phyloP scores from a whole-genome alignment of 306 rosid species.

The Biancaea sappan region DNA sequence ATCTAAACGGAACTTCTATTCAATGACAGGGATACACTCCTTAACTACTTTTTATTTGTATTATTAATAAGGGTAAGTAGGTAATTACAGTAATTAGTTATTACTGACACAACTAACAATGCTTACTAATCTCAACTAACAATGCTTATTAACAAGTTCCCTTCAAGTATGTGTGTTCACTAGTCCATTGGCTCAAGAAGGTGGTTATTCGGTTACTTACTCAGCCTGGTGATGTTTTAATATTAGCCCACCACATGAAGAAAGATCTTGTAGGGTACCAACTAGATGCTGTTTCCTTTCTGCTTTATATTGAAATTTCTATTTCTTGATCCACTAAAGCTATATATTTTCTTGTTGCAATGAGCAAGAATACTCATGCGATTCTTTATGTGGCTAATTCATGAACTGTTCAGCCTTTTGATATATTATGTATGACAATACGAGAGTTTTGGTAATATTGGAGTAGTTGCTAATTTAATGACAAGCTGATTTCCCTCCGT shows the following conservation, averaged over 20 bases:
- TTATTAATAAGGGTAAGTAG: no score
- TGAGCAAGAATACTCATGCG: not conserved
- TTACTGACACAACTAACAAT: no score
- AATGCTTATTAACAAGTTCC: not conserved
- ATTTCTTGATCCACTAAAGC: not conserved
- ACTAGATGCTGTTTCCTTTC: not conserved
- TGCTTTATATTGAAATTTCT: constrained; percentile 5
- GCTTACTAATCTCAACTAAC: no score
- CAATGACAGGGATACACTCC: no score
- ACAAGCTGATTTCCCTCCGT: not conserved
- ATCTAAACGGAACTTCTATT: no score
- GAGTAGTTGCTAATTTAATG: constrained; percentile 15
- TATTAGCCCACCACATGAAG: not conserved
- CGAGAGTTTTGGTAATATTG: not conserved
- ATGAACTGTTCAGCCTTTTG: constrained; percentile 5
- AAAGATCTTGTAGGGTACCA: not conserved
- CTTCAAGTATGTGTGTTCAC: not conserved
- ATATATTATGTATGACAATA: constrained; percentile 19
- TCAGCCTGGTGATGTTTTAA: not conserved
- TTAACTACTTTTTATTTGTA: no score
- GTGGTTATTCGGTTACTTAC: not conserved
- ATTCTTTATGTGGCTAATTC: constrained; percentile 12
- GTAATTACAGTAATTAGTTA: no score
- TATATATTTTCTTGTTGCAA: not conserved
- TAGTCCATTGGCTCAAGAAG: not conserved